Percentiles rank a stretch among this genome's conserved stretches.
phyloP scores from a whole-genome alignment of 1,284 basidiomycete genomes.

The Kalmanozyma brasiliensis region DNA sequence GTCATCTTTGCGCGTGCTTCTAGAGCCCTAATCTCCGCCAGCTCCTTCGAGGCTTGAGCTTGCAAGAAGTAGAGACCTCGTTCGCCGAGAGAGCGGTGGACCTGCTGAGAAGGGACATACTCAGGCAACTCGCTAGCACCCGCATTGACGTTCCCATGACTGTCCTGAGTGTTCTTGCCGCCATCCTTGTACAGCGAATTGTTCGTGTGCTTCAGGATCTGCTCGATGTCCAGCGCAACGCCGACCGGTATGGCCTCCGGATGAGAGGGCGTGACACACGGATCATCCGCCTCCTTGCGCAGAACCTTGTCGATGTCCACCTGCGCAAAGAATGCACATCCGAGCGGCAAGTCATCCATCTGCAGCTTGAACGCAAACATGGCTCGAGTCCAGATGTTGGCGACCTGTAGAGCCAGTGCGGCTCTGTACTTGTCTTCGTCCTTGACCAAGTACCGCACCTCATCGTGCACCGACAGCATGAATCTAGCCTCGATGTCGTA shows the following conservation, averaged over 20 bases:
- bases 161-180: neutral
- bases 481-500: constrained; percentile 92
- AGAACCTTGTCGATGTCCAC: constrained; percentile 92
- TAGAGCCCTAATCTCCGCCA: constrained; percentile 62
- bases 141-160: neutral
- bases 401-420: constrained; percentile 92
- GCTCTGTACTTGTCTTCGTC: constrained; percentile 89
- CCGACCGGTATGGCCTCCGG: constrained; percentile 83
- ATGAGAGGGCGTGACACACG: constrained; percentile 93
- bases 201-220: constrained; percentile 72
- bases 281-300: constrained; percentile 95
- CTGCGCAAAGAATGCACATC: constrained; percentile 89
- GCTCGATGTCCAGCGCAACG: constrained; percentile 81
- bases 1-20: constrained; percentile 54
- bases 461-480: constrained; percentile 96
- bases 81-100: constrained; percentile 61
- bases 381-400: constrained; percentile 93
- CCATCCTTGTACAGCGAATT: constrained; percentile 55
- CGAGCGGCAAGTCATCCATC: constrained; percentile 94
- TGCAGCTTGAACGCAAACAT: constrained; percentile 92
- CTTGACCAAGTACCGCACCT: constrained; percentile 89
- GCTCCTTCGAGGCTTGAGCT: constrained; percentile 63
- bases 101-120: constrained; percentile 52
- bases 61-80: constrained; percentile 62
- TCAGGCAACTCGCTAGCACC: constrained; percentile 19